Percentiles rank a stretch among this genome's conserved stretches.
phyloP scores from a whole-genome alignment of 768 basidiomycete species.

The Paxillus ammoniavirescens region DNA sequence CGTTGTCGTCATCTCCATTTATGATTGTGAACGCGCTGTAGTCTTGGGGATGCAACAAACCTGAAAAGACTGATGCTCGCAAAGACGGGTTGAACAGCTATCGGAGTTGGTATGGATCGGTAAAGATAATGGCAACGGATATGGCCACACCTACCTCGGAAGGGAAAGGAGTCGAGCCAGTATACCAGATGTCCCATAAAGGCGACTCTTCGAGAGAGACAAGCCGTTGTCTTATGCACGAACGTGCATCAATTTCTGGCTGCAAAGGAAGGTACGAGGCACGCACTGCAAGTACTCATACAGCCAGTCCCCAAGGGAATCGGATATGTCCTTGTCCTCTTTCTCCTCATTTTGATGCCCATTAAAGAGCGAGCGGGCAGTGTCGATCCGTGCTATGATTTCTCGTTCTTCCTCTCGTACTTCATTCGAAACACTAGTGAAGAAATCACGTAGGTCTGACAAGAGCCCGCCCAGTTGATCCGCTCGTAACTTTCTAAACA shows the following conservation, averaged over 20 bases:
- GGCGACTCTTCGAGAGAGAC: constrained; percentile 46
- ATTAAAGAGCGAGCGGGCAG: constrained; percentile 19
- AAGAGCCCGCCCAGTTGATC: constrained; percentile 39
- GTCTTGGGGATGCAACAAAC: constrained; percentile 57
- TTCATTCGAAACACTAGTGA: constrained; percentile 31
- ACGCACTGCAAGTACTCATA: constrained; percentile 49
- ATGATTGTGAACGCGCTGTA: constrained; percentile 28
- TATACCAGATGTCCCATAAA: constrained; percentile 77
- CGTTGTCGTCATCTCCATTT: constrained; percentile 23
- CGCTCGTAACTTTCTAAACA: constrained; percentile 40
- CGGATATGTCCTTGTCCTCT: constrained; percentile 17
- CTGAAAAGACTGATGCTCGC: constrained; percentile 58
- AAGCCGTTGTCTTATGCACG: constrained; percentile 38
- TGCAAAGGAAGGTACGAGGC: not conserved
- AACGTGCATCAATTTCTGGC: not conserved
- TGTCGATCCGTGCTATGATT: constrained; percentile 23
- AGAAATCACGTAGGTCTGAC: constrained; percentile 38
- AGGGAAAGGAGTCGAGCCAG: constrained; percentile 60
- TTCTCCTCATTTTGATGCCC: constrained; percentile 17
- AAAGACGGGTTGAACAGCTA: constrained; percentile 72
- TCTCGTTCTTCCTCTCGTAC: constrained; percentile 36
- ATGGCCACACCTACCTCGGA: constrained; percentile 49
- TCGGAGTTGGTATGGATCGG: not conserved
- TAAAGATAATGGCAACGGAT: not conserved
- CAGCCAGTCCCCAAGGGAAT: constrained; percentile 48